Conservation (phyloP, 805 yeast species). For the Priceomyces haplophilus region DNA sequence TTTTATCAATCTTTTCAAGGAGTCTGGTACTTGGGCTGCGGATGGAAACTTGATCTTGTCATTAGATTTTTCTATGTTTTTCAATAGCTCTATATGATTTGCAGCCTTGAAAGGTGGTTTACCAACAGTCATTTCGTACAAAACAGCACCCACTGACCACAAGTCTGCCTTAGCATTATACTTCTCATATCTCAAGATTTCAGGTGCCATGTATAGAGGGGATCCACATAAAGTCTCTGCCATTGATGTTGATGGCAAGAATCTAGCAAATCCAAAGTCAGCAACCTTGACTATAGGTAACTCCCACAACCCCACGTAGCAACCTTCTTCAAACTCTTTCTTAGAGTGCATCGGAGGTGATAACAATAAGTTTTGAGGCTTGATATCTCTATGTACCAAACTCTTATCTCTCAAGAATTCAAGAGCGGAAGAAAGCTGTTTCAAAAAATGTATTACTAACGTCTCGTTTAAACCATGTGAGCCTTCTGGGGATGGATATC, state of each 20-base stretch:
- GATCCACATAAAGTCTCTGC: slow-evolving; percentile 98
- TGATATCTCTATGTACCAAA: slow-evolving; percentile 91
- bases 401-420: slow-evolving; percentile 77
- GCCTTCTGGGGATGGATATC: slow-evolving; percentile 79
- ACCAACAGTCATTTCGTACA: slow-evolving; percentile 95
- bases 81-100: slow-evolving; percentile 85
- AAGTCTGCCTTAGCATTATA: slow-evolving; percentile 96
- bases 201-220: slow-evolving; percentile 98
- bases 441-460: slow-evolving; percentile 77
- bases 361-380: slow-evolving; percentile 84
- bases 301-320: slow-evolving; percentile 79
- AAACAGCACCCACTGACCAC: slow-evolving; percentile 97
- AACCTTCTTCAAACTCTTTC: slow-evolving; percentile 51
- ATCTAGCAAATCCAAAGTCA: slow-evolving; percentile 96
- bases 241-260: slow-evolving; percentile 86
- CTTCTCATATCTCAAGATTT: slow-evolving; percentile 87
- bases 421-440: slow-evolving; percentile 83
- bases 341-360: slow-evolving; percentile 77
- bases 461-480: slow-evolving; percentile 78
- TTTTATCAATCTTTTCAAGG: slow-evolving; percentile 67
- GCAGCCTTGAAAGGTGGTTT: slow-evolving; percentile 93
- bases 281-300: slow-evolving; percentile 91
- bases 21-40: slow-evolving; percentile 58
- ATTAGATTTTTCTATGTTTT: slow-evolving; percentile 78
- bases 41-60: slow-evolving; percentile 78